A percentile compares a stretch with the other conserved stretches of the same genome.
Conservation (phyloP, 2,329 filamentous ascomycete genomes). For the Diaporthe caulivora region DNA sequence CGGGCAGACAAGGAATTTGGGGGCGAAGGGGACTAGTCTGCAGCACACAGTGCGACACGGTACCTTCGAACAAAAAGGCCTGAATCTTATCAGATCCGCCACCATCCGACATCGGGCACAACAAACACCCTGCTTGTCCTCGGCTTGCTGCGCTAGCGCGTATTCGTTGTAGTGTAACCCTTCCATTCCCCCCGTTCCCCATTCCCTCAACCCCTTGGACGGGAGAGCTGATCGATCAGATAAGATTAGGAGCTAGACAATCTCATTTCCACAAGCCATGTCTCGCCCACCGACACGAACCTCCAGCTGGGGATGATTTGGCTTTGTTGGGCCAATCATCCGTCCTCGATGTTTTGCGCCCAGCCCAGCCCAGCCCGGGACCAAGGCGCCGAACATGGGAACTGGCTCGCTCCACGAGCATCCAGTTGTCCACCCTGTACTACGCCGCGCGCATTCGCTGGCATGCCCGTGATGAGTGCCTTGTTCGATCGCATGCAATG, state of each 20-base stretch:
- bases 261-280: constrained; percentile 14
- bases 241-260: constrained; percentile 32
- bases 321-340: constrained; percentile 18
- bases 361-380: too few species aligned
- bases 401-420: not conserved
- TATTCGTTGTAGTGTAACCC: too few species aligned
- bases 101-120: constrained; percentile 19
- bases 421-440: not conserved
- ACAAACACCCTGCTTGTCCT: not conserved
- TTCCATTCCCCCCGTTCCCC: not conserved
- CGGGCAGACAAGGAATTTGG: constrained; percentile 10
- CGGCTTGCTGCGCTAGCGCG: not conserved
- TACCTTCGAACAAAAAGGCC: not conserved
- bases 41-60: constrained; percentile 26
- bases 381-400: not conserved
- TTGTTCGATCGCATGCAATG: not conserved
- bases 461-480: not conserved
- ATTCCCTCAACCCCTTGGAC: not conserved
- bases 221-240: constrained; percentile 37
- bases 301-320: not conserved
- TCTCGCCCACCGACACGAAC: not conserved
- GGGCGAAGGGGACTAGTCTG: not conserved
- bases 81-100: constrained; percentile 34
- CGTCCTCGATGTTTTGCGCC: not conserved
- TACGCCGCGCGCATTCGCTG: not conserved